Evolutionary conservation across 306 rosid species (phyloP), one percentile per base, ranked within the genome.

Genomic region (Casuarina glauca): DNA sequence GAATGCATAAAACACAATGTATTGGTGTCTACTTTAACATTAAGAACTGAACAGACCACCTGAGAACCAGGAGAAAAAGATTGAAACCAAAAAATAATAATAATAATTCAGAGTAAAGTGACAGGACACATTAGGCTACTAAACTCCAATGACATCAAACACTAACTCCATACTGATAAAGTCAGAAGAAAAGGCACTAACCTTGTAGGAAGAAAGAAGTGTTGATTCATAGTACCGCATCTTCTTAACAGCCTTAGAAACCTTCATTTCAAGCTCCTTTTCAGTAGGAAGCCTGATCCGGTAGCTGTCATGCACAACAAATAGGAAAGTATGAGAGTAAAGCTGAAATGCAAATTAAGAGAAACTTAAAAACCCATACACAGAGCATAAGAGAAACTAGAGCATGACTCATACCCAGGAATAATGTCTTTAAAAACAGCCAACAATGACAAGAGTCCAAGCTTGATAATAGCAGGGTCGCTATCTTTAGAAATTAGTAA

Each of bases 271-370:
- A 52, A 83, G 80, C 85, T 95, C 99, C 84, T 95, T 95, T 83
- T 93, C 99, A 46, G 97, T 91, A 43, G 97, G 99, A 83, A 95
- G 94, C 88, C 99, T 89, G 50, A 95, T 91, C 66, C 91, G 96
- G 58, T 95, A 95, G 79, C 99, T 95, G 96, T 49, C 76, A 76
- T 75, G 76, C 60, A 75, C 50, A 82, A 58, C 42, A 50, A 72
- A 41, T 46, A 75, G 48, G 41, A 26, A 79, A 41, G 73, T 48
- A 61, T 49, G n/a, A 41, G 72, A 58, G 4, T 12, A 12, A 58
- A 76, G 53, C 39, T 57, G 20, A 12, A n/a, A 74, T 26, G 74
- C 62, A 75, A 71, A 52, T 49, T 44, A 46, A 48, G 62, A 26
- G 39, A 36, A 35, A 44, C 60, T 49, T 51, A 74, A 74, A 20